Percentiles rank a stretch among this genome's conserved stretches.
phyloP scores from a whole-genome alignment of 352 stramenopile species.

The Phytophthora aleatoria region DNA sequence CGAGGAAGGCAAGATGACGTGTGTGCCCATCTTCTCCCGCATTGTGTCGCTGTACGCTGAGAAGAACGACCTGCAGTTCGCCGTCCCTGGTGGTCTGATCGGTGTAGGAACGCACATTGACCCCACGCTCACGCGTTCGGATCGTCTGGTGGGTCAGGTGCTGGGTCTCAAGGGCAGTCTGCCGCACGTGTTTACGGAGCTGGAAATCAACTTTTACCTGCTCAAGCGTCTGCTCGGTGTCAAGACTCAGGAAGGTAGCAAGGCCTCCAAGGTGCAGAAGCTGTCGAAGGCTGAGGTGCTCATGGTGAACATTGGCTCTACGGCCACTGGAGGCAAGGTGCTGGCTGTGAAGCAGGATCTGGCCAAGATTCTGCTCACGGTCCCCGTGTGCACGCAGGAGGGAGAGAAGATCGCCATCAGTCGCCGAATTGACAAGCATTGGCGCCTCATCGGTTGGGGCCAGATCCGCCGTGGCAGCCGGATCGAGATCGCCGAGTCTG shows the following conservation, averaged over 20 bases:
- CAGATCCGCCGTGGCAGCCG: slow-evolving; percentile 98
- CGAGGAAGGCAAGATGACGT: slow-evolving; percentile 95
- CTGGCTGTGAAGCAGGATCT: slow-evolving; percentile 97
- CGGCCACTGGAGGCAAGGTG: slow-evolving; percentile 96
- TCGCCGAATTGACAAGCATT: slow-evolving; percentile 99
- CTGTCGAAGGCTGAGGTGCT: slow-evolving; percentile 99
- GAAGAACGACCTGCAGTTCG: slow-evolving; percentile 99
- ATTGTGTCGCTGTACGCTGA: slow-evolving; percentile 98
- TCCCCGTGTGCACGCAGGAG: slow-evolving; percentile 99
- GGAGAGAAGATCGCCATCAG: slow-evolving; percentile 99
- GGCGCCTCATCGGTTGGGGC: slow-evolving; percentile 99
- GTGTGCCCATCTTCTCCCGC: slow-evolving; percentile 92
- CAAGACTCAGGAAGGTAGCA: slow-evolving; percentile 98
- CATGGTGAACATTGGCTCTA: slow-evolving; percentile 99
- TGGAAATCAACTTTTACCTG: slow-evolving; percentile 99
- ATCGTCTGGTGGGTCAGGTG: slow-evolving; percentile 99
- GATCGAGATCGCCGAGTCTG: slow-evolving; percentile 90
- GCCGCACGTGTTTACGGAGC: slow-evolving; percentile 98
- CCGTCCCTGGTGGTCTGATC: slow-evolving; percentile 99
- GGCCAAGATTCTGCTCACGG: slow-evolving; percentile 98
- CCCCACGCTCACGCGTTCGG: slow-evolving; percentile 97
- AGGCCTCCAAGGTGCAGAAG: slow-evolving; percentile 99
- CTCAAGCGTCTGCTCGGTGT: slow-evolving; percentile 98
- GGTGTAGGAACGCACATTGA: slow-evolving; percentile 99
- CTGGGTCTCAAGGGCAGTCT: slow-evolving; percentile 97